These are phyloP conservation scores for Notholithocarpus densiflorus DNA, from an alignment of 306 rosid genomes.

Conservation along the genomic window DNA sequence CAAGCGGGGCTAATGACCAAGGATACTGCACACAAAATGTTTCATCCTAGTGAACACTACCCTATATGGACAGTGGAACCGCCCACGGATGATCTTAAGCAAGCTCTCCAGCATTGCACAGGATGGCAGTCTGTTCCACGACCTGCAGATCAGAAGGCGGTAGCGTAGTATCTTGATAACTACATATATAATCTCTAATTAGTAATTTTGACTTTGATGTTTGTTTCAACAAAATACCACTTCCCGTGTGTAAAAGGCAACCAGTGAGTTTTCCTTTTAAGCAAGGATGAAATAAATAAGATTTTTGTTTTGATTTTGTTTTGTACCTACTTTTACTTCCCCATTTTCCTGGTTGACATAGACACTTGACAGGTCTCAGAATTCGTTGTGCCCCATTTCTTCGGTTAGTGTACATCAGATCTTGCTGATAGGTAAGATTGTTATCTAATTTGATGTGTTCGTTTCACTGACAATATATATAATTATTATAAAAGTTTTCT, in stretches of 20 bases:
- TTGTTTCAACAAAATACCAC: not conserved
- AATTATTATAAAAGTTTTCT: not conserved
- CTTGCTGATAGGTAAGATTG: too few species aligned
- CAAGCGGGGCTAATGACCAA: constrained; percentile 54
- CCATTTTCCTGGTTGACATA: too few species aligned
- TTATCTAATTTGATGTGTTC: too few species aligned
- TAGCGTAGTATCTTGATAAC: constrained; percentile 4
- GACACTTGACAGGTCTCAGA: too few species aligned
- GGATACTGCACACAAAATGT: constrained; percentile 22
- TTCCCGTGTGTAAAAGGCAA: too few species aligned
- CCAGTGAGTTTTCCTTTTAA: too few species aligned
- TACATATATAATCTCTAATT: not conserved
- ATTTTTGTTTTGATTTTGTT: too few species aligned
- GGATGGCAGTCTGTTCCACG: constrained; percentile 71
- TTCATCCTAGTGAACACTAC: constrained; percentile 73
- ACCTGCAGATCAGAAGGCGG: constrained; percentile 49
- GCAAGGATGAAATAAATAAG: too few species aligned
- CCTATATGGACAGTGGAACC: constrained; percentile 56
- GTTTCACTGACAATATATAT: too few species aligned
- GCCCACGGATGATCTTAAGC: constrained; percentile 64
- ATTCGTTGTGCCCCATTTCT: too few species aligned
- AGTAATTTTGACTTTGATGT: not conserved
- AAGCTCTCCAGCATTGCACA: constrained; percentile 58
- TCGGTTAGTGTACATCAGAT: too few species aligned
- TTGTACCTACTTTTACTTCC: too few species aligned